phyloP scores from a whole-genome alignment of 2,329 filamentous ascomycete genomes.

The Pseudogymnoascus sp. region DNA sequence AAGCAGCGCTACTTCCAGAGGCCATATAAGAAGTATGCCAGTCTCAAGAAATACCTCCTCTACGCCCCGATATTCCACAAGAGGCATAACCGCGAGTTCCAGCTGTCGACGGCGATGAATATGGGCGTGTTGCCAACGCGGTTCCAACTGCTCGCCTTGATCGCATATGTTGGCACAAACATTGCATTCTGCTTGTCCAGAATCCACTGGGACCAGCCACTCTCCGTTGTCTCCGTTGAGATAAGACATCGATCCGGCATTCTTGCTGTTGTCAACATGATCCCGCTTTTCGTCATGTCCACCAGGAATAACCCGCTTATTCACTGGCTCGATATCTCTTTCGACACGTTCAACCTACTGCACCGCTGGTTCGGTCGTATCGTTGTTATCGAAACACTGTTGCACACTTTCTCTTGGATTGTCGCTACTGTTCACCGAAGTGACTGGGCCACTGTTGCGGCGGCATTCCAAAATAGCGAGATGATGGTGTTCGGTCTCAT shows the following conservation, averaged over 20 bases:
- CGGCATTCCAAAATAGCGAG: constrained; percentile 32
- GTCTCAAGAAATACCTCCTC: constrained; percentile 59
- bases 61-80: constrained; percentile 68
- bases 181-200: constrained; percentile 67
- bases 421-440: constrained; percentile 34
- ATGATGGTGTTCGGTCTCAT: constrained; percentile 55
- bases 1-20: constrained; percentile 71
- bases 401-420: constrained; percentile 58
- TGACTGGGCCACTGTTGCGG: constrained; percentile 44
- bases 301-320: constrained; percentile 76
- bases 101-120: constrained; percentile 60
- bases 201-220: constrained; percentile 51
- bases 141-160: constrained; percentile 64
- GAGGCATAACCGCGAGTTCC: constrained; percentile 70
- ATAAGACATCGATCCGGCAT: constrained; percentile 64
- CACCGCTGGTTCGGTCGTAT: constrained; percentile 78
- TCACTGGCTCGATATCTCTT: constrained; percentile 63
- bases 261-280: constrained; percentile 69
- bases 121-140: constrained; percentile 75
- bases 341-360: constrained; percentile 76
- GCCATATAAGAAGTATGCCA: constrained; percentile 47
- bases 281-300: constrained; percentile 67
- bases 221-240: constrained; percentile 39
- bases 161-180: constrained; percentile 65
- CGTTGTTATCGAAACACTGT: constrained; percentile 61